Evolutionary conservation across 2,329 filamentous ascomycete genomes (phyloP).

Genomic region (Diaporthe sp.): DNA sequence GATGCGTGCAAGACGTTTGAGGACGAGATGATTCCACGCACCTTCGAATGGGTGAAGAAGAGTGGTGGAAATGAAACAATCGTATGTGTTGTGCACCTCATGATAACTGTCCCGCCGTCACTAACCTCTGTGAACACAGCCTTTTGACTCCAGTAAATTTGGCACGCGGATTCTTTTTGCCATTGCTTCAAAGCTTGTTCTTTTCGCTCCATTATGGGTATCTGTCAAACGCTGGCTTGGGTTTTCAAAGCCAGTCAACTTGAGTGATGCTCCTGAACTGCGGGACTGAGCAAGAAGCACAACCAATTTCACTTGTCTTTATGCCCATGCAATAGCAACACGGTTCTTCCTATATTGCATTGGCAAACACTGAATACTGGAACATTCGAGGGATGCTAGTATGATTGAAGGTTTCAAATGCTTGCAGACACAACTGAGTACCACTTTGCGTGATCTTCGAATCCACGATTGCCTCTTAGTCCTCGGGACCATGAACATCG

Average conservation of each 20-base stretch:
- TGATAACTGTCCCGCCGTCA: too few species aligned
- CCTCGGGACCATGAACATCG: neutral
- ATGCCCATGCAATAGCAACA: neutral
- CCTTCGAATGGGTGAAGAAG: conserved; percentile 11
- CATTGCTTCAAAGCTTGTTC: neutral
- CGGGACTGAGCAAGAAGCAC: neutral
- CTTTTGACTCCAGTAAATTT: conserved; percentile 13
- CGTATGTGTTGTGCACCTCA: neutral
- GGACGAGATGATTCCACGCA: neutral
- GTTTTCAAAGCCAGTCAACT: neutral
- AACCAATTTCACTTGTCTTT: neutral
- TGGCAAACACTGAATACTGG: neutral
- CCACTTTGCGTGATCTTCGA: neutral
- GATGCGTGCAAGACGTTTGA: neutral
- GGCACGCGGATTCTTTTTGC: neutral
- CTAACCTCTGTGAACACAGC: neutral
- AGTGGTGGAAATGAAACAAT: conserved; percentile 1
- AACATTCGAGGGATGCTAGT: neutral
- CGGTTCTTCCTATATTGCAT: neutral
- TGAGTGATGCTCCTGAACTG: conserved; percentile 8
- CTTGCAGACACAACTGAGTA: neutral
- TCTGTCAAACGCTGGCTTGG: neutral
- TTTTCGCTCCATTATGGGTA: neutral
- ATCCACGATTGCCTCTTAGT: neutral
- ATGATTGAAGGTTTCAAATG: neutral